Evolutionary conservation across 345 rosid genomes (phyloP), one percentile per base, ranked within the genome.

Genomic region (Populus deltoides): DNA sequence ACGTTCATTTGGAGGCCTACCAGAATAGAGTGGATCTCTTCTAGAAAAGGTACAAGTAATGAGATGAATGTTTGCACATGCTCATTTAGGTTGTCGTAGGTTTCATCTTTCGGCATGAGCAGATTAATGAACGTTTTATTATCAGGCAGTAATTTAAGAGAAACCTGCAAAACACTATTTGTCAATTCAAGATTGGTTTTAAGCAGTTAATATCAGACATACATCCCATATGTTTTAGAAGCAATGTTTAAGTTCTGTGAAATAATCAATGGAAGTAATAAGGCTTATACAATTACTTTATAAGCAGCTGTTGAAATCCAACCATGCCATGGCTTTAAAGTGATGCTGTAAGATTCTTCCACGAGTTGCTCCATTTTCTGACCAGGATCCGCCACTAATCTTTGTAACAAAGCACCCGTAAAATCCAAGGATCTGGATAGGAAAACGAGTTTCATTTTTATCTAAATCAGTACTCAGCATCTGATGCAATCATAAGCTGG

Each of bases 281-380:
- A 41, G 51, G 63, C 10, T 36, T 66, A 25, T 12, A 15, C 68
- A 41, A 43, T 31, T 87, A 92, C 99, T 87, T 84, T 95, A 87
- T 90, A 90, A 83, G 99, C 99, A 75, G 98, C 98, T 16, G 91
- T 86, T 2, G 99, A 89, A 74, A 95, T 95, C 98, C 99, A 95
- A 68, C 98, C 92, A 87, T 95, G 99, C 89, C 93, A 88, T 4
- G 89, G 96, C 85, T 92, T 95, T 77, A 95, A 85, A 74, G 94
- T 89, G 25, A 71, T 18, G 71, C 77, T 84, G 78, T 95, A 93
- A 45, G 96, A 85, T 70, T 92, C 97, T 88, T 92, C 96, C 83
- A 96, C 97, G 71, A 86, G 85, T 78, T 87, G 76, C 81, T 90
- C 97, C 90, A 96, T 91, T 81, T 83, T 88, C 51, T 87, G 81